phyloP scores from a whole-genome alignment of 352 stramenopile species.

The Pythium insidiosum region DNA sequence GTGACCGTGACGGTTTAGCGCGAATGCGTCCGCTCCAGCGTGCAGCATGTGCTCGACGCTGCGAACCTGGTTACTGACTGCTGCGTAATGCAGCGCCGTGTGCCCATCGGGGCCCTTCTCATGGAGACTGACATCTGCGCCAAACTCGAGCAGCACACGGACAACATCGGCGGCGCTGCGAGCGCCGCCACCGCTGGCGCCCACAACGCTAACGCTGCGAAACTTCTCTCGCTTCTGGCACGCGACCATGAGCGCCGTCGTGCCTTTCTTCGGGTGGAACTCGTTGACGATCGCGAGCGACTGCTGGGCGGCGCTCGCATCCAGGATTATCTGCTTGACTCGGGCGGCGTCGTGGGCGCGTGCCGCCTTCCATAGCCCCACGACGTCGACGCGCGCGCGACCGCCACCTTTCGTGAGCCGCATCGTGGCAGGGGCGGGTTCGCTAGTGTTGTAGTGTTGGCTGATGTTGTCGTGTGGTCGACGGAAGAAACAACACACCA shows the following conservation, averaged over 20 bases:
- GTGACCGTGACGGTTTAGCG: constrained; percentile 47
- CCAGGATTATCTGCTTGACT: constrained; percentile 12
- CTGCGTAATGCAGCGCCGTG: constrained; percentile 66
- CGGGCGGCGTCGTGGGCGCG: constrained; percentile 10
- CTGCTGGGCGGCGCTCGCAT: not conserved
- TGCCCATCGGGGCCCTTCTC: constrained; percentile 31
- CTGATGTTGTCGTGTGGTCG: too few relatives aligned
- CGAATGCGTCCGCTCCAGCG: constrained; percentile 31
- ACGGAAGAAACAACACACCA: too few relatives aligned
- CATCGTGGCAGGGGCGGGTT: too few relatives aligned
- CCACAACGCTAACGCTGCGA: too few relatives aligned
- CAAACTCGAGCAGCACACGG: constrained; percentile 45
- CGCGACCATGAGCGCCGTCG: constrained; percentile 67
- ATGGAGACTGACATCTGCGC: constrained; percentile 28
- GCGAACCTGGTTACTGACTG: constrained; percentile 35
- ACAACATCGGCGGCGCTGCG: constrained; percentile 23
- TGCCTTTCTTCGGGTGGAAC: constrained; percentile 36
- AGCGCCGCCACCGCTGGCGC: too few relatives aligned
- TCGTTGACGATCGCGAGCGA: constrained; percentile 24
- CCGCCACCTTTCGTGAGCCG: too few relatives aligned
- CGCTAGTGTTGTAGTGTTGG: too few relatives aligned
- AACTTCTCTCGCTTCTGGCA: constrained; percentile 28
- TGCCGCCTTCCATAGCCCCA: constrained; percentile 15
- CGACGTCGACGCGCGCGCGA: constrained; percentile 1
- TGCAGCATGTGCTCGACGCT: constrained; percentile 49